Base-by-base conservation (phyloP, 2,329 filamentous ascomycete genomes). In the Metarhizium anisopliae region DNA sequence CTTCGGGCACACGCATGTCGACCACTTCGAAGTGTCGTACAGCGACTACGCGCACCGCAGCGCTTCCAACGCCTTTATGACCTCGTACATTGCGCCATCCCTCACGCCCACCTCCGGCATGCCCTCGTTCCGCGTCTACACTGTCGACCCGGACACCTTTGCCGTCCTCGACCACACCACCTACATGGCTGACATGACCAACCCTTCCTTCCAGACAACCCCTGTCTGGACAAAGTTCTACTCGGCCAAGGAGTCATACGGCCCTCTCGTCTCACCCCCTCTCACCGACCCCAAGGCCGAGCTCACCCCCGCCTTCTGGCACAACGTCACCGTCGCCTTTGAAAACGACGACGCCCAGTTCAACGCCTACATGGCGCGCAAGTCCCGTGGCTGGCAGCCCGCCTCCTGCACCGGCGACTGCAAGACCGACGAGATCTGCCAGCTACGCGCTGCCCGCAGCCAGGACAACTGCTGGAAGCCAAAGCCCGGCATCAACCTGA, bases 291-390 rank as follows among this genome's bases (percentile, higher is more conserved):
- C 66, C 2, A 66, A 65, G 10, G 70, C 71, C 4, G 67, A 84
- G 59, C 73, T 85, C 38, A 79, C 77, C 1, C 76, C 80, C 0
- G 75, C 75, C 1, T 83, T 83, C 66, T 84, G 81, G 81, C 81
- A 83, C 64, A 75, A 79, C 59, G 70, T 83, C 20, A 83, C 81
- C 1, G 68, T 68, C 1, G 63, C 69, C 3, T 74, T 84, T 51
- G 75, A 79, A 58, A 60, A 56, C 4, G 65, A 80, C 55, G 59
- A 71, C 2, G 58, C 62, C 0, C 64, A 72, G 1, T 83, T 83
- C 60, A 67, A 74, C 16, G 68, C 66, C 3, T 84, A 75, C 63
- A 72, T 74, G 51, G 63, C 68, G 0, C 70, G 79, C 55, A 78
- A 78, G 57, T 73, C 70, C 10, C 72, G 81, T 6, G 77, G 77